Percentiles rank a stretch among this genome's conserved stretches.
Conservation (phyloP, 169 alveolate genomes). For the Cryptosporidium parvum region DNA sequence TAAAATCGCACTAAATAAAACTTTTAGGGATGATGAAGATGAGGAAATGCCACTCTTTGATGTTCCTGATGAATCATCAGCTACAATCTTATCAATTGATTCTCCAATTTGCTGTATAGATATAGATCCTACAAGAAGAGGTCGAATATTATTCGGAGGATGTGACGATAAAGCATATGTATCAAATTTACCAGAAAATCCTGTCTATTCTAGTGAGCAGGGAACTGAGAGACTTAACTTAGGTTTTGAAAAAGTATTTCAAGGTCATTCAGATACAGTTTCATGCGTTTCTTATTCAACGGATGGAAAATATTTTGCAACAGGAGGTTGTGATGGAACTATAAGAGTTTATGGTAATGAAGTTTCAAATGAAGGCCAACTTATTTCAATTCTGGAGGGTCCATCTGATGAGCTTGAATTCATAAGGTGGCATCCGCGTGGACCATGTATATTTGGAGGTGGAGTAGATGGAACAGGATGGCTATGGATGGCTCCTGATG, state of each 20-base stretch:
- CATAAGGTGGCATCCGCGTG: constrained; percentile 77
- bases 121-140: constrained; percentile 37
- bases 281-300: constrained; percentile 69
- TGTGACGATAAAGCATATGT: constrained; percentile 75
- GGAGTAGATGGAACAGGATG: constrained; percentile 76
- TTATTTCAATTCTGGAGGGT: constrained; percentile 72
- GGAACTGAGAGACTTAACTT: neutral
- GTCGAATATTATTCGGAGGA: constrained; percentile 47
- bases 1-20: neutral
- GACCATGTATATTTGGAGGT: constrained; percentile 76
- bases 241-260: neutral
- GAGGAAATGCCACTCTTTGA: constrained; percentile 60
- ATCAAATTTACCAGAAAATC: constrained; percentile 16
- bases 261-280: constrained; percentile 76
- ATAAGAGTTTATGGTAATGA: constrained; percentile 61
- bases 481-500: constrained; percentile 78
- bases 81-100: constrained; percentile 30
- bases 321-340: constrained; percentile 77
- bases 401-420: constrained; percentile 78
- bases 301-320: constrained; percentile 77
- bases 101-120: constrained; percentile 51
- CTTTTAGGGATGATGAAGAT: constrained; percentile 11
- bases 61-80: constrained; percentile 61
- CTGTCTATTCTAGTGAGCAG: neutral
- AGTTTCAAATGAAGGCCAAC: constrained; percentile 18